Percentiles rank a stretch among this genome's conserved stretches.
Conservation (phyloP, 352 stramenopile genomes). For the Blastocystis sp. region DNA sequence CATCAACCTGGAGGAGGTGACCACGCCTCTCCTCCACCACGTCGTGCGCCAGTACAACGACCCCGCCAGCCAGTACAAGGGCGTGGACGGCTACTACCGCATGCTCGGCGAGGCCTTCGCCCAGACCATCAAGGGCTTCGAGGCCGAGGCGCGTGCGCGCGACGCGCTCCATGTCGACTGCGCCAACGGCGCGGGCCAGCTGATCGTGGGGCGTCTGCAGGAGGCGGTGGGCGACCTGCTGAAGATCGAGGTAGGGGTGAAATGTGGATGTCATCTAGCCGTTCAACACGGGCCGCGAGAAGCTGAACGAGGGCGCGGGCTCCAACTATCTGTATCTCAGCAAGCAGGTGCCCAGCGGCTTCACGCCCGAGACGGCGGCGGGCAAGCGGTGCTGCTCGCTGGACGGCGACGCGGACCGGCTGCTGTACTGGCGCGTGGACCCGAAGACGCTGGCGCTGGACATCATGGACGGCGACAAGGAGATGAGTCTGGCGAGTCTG, state of each 20-base stretch:
- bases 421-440: constrained; percentile 92
- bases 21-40: constrained; percentile 93
- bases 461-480: constrained; percentile 95
- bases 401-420: constrained; percentile 93
- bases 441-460: constrained; percentile 73
- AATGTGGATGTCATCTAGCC: constrained; percentile 2
- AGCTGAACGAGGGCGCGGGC: constrained; percentile 91
- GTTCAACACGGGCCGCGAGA: constrained; percentile 74
- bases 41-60: constrained; percentile 85
- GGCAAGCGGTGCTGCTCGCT: constrained; percentile 79
- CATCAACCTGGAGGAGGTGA: constrained; percentile 90
- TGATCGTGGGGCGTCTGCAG: constrained; percentile 56
- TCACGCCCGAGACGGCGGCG: constrained; percentile 71
- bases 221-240: constrained; percentile 36
- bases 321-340: constrained; percentile 94
- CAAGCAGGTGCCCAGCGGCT: constrained; percentile 77
- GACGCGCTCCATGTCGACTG: constrained; percentile 78
- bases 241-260: constrained; percentile 62
- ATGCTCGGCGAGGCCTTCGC: constrained; percentile 87
- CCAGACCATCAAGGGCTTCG: constrained; percentile 76
- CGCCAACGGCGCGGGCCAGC: constrained; percentile 71
- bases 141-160: constrained; percentile 64
- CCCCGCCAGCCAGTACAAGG: constrained; percentile 72
- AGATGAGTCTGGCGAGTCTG: constrained; percentile 88
- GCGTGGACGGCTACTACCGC: constrained; percentile 89